These are phyloP conservation scores for Cyathus striatus DNA, from an alignment of 768 basidiomycete species.

Conservation along the genomic window DNA sequence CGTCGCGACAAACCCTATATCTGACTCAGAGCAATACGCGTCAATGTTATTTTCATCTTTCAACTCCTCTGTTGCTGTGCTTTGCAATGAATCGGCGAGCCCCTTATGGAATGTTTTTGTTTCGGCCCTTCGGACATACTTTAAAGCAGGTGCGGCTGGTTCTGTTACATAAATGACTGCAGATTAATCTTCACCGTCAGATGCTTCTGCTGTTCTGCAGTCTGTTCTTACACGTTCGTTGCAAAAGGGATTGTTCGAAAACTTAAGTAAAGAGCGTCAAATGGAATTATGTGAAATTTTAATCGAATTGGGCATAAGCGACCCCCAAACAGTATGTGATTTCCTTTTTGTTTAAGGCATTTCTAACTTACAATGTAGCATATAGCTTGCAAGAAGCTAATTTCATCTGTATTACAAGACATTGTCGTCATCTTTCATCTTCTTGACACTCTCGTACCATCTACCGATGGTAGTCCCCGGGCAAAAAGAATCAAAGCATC, in stretches of 20 bases:
- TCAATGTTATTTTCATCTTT: slow-evolving; percentile 43
- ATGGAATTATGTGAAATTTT: slow-evolving; percentile 50
- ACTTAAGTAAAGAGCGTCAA: slow-evolving; percentile 48
- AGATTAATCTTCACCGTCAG: too few species aligned
- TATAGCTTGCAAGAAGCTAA: slow-evolving; percentile 39
- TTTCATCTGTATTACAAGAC: slow-evolving; percentile 46
- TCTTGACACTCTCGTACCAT: slow-evolving; percentile 44
- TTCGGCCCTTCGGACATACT: slow-evolving; percentile 34
- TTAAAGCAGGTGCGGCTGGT: slow-evolving; percentile 46
- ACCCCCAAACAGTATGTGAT: too few species aligned
- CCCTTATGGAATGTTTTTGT: slow-evolving; percentile 49
- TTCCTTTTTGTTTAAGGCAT: too few species aligned
- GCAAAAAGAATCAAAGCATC: slow-evolving; percentile 60
- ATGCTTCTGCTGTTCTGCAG: too few species aligned
- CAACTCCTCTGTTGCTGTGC: slow-evolving; percentile 37
- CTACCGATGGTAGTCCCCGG: slow-evolving; percentile 35
- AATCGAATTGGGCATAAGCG: slow-evolving; percentile 46
- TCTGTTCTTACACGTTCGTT: slow-evolving; percentile 39
- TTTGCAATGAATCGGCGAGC: slow-evolving; percentile 38
- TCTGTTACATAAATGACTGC: too few species aligned
- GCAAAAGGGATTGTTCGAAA: slow-evolving; percentile 50
- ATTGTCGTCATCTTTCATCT: slow-evolving; percentile 48
- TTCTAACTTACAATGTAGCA: too few species aligned
- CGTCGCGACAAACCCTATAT: slow-evolving; percentile 19
- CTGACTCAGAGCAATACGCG: slow-evolving; percentile 36